Evolutionary conservation across 2,329 filamentous ascomycete species (phyloP).

Genomic region (Dendryphion nanum): DNA sequence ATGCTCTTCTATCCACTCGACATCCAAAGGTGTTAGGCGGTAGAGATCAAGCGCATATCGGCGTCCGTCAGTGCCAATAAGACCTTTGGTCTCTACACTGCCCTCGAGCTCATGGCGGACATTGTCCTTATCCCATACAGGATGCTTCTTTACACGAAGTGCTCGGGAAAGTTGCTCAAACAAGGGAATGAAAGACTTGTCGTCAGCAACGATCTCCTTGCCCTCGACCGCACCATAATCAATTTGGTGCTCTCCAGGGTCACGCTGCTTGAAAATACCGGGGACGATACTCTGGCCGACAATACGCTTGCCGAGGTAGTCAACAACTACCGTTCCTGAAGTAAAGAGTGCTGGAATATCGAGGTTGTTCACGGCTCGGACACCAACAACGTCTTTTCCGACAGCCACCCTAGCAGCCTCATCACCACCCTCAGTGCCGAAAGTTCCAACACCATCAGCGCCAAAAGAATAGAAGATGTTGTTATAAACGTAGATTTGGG

Average conservation of each 20-base stretch:
- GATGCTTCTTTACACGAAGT: conserved; percentile 87
- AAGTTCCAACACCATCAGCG: conserved; percentile 94
- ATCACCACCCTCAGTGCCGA: conserved; percentile 92
- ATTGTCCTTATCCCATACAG: conserved; percentile 96
- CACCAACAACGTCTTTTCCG: conserved; percentile 92
- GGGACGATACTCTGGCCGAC: conserved; percentile 98
- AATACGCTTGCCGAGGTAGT: conserved; percentile 95
- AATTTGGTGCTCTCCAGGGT: conserved; percentile 96
- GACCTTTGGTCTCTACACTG: conserved; percentile 95
- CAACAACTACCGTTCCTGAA: conserved; percentile 91
- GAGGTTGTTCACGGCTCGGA: conserved; percentile 93
- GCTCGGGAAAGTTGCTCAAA: conserved; percentile 91
- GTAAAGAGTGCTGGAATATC: conserved; percentile 95
- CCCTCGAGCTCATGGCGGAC: conserved; percentile 88
- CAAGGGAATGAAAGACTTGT: conserved; percentile 77
- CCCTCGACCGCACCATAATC: conserved; percentile 98
- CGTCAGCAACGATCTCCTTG: conserved; percentile 89
- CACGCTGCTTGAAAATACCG: conserved; percentile 97
- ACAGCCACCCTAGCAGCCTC: conserved; percentile 95
- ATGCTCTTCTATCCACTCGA: conserved; percentile 83
- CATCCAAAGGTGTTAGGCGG: conserved; percentile 87
- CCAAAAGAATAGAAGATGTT: conserved; percentile 99
- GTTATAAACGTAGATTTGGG: conserved; percentile 99
- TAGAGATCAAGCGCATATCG: conserved; percentile 98
- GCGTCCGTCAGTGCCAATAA: conserved; percentile 93